Percentiles rank a stretch among this genome's conserved stretches.
phyloP scores from a whole-genome alignment of 768 basidiomycete genomes.

The Termitomyces sp. region DNA sequence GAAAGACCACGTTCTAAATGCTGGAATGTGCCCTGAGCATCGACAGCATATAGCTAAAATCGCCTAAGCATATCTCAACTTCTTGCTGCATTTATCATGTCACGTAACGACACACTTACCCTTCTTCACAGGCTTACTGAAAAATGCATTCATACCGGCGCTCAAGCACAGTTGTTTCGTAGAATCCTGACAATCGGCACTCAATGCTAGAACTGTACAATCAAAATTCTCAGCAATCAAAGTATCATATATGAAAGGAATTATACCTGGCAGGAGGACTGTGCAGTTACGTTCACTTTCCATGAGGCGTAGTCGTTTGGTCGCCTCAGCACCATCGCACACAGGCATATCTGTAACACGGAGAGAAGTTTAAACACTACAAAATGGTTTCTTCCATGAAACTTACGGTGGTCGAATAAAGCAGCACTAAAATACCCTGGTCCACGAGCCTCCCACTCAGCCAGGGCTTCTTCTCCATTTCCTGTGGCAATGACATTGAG shows the following conservation, averaged over 20 bases:
- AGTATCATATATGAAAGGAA: neutral
- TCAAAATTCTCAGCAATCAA: neutral
- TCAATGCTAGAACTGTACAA: constrained; percentile 51
- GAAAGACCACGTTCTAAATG: neutral
- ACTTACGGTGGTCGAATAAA: constrained; percentile 58
- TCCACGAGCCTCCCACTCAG: neutral
- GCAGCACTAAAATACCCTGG: neutral
- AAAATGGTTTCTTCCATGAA: neutral
- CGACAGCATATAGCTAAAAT: constrained; percentile 4
- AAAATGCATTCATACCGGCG: neutral
- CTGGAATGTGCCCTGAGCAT: neutral
- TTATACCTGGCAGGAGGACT: constrained; percentile 51
- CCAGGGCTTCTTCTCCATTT: constrained; percentile 21
- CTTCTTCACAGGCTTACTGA: constrained; percentile 70
- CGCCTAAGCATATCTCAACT: neutral
- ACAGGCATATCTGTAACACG: constrained; percentile 66
- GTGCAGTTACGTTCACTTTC: constrained; percentile 21
- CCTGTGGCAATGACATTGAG: constrained; percentile 60
- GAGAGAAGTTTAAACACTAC: neutral
- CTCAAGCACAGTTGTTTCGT: neutral
- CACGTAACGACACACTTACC: constrained; percentile 27
- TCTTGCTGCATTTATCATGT: neutral
- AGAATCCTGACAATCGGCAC: neutral
- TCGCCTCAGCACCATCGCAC: constrained; percentile 58
- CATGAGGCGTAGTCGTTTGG: constrained; percentile 57